Evolutionary conservation across 1,139 yeast species (phyloP).

Genomic region (Protomyces inundatus): DNA sequence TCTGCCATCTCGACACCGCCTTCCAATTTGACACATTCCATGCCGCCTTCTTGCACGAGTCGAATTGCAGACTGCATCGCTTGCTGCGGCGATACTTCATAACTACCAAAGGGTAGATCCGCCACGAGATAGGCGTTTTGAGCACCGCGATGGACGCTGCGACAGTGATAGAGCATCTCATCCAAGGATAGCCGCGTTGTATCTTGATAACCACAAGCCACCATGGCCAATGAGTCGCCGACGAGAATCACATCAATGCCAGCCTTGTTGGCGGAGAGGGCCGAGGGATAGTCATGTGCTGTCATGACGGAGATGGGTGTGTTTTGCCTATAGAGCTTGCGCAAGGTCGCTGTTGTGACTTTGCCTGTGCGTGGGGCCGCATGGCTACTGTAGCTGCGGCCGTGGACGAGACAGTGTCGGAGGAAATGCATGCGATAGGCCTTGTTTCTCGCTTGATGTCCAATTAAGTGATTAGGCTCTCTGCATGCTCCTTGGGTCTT

Average conservation of each 20-base stretch:
- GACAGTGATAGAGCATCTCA: conserved; percentile 69
- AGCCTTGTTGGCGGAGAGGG: conserved; percentile 62
- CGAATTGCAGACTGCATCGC: conserved; percentile 62
- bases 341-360: conserved; percentile 45
- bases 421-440: background rate
- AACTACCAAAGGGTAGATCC: conserved; percentile 85
- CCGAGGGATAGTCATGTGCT: conserved; percentile 82
- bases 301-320: conserved; percentile 64
- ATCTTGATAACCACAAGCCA: conserved; percentile 65
- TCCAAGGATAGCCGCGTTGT: conserved; percentile 33
- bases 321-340: conserved; percentile 42
- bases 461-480: background rate
- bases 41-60: conserved; percentile 56
- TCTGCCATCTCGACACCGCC: conserved; percentile 59
- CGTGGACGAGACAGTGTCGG: background rate
- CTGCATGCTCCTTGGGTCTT: background rate
- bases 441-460: background rate
- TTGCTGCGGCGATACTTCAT: conserved; percentile 58
- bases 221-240: conserved; percentile 94
- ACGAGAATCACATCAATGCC: conserved; percentile 66
- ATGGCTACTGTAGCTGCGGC: background rate
- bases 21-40: conserved; percentile 81
- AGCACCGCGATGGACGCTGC: conserved; percentile 66
- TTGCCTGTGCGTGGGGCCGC: background rate
- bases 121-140: conserved; percentile 64